Conservation (phyloP, 176 grass and related monocot species). For the Areca catechu region DNA sequence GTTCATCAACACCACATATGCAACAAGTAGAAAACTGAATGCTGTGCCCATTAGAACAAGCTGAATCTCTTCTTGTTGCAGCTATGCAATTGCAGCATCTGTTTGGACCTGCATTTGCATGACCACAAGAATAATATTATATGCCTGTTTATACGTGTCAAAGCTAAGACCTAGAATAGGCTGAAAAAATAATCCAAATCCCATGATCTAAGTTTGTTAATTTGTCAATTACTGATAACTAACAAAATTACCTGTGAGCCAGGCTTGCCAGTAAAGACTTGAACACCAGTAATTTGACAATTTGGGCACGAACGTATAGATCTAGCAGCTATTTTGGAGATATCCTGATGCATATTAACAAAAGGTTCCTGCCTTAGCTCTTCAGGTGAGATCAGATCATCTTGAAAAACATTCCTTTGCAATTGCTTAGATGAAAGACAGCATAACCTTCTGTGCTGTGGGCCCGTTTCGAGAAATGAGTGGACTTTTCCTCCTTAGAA, state of each 20-base stretch:
- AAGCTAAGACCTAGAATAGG: too few relatives aligned
- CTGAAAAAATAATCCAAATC: too few relatives aligned
- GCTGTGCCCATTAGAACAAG: conserved; percentile 33
- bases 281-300: conserved; percentile 31
- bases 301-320: conserved; percentile 32
- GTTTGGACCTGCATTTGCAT: conserved; percentile 33
- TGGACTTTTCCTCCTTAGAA: conserved; percentile 37
- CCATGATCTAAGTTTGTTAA: too few relatives aligned
- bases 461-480: conserved; percentile 31
- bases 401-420: conserved; percentile 31
- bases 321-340: conserved; percentile 41
- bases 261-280: conserved; percentile 22
- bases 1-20: conserved; percentile 33
- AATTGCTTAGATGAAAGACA: conserved; percentile 41
- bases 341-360: conserved; percentile 38
- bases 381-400: conserved; percentile 32
- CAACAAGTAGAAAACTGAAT: conserved; percentile 37
- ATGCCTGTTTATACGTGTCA: too few relatives aligned
- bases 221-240: too few relatives aligned
- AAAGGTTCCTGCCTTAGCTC: conserved; percentile 38
- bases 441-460: conserved; percentile 41
- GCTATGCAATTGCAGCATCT: conserved; percentile 33
- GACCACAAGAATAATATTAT: conserved; percentile 13
- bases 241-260: conserved; percentile 37
- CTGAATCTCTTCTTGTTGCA: conserved; percentile 20